Base-by-base conservation (phyloP, 2,329 filamentous ascomycete genomes). In the Didymella segeticola region DNA sequence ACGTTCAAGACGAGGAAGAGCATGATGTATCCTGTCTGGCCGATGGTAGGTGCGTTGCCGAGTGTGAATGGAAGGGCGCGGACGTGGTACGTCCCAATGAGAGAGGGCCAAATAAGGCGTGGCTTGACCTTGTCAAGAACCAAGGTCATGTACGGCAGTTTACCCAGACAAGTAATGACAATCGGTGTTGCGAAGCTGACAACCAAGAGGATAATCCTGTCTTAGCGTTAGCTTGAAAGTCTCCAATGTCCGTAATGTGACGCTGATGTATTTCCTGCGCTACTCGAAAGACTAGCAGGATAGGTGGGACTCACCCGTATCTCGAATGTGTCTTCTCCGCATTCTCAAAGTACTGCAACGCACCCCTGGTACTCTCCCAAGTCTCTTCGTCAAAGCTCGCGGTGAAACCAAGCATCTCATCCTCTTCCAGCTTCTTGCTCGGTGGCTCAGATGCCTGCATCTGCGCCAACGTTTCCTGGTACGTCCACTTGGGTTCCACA, bases 21-120 rank as follows among this genome's bases (percentile, higher is more conserved):
- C 10, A 69, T 36, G 27, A 83, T 77, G 61, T 78, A 82, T 11
- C 82, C 72, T 50, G 68, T 62, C 36, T 82, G 80, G 1, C 79
- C 79, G 1, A 74, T 49, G 0, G 77, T 81, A 0, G 79, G 80
- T 2, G 69, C 68, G 47, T 78, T 77, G 2, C 61, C 60, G 10
- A 61, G 39, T 1, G 47, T 51, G 7, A 43, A 62, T 7, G 57
- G 63, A 2, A 66, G 59, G 5, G 57, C 22, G 10, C 48, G 59
- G 5, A 57, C 43, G 23, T 66, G 63, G 49, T 61, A 61, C 3
- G 43, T 54, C 4, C 59, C 54, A 20, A 64, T 34, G 10, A 60
- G 19, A 10, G 57, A 57, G 3, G 63, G 63, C 41, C 56, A 66
- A 14, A 60, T 43, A 9, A 64, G 29, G 15, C 53, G 50, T n/a